Conservation (phyloP, 2,329 filamentous ascomycete species). For the Lecanicillium sp. region DNA sequence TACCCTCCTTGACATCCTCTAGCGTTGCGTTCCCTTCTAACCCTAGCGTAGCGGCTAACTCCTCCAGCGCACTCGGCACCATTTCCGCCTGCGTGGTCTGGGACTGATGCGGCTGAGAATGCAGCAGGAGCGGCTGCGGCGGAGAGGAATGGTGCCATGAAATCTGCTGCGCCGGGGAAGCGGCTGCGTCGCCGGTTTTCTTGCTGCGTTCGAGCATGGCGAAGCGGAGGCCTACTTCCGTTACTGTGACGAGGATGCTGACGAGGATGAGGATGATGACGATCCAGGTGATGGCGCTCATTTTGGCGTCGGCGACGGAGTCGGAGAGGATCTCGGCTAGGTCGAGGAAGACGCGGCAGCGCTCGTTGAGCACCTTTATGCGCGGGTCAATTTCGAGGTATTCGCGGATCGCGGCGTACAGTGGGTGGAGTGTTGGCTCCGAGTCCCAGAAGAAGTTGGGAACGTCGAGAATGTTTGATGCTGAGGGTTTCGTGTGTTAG, state of each 20-base stretch:
- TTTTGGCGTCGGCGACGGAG: conserved; percentile 86
- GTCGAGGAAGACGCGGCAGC: conserved; percentile 92
- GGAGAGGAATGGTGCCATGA: neutral
- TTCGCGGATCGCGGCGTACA: conserved; percentile 90
- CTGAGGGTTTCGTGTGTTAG: conserved; percentile 32
- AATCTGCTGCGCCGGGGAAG: neutral
- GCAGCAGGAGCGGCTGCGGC: neutral
- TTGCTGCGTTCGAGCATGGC: conserved; percentile 48
- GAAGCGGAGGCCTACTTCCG: conserved; percentile 83
- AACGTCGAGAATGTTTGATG: conserved; percentile 90
- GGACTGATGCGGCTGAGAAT: neutral
- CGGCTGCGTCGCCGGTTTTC: conserved; percentile 10
- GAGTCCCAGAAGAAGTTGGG: conserved; percentile 99
- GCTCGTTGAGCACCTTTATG: conserved; percentile 93
- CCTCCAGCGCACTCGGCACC: conserved; percentile 21
- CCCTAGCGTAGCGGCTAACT: conserved; percentile 25
- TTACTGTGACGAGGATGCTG: conserved; percentile 83
- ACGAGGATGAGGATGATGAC: conserved; percentile 89
- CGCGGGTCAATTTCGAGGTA: conserved; percentile 96
- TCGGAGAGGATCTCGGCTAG: conserved; percentile 92
- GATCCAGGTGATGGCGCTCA: conserved; percentile 96
- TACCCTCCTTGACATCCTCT: conserved; percentile 24
- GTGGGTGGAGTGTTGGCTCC: conserved; percentile 86
- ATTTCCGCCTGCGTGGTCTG: neutral
- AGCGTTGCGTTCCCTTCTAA: conserved; percentile 25